Base-by-base conservation (phyloP, 2,329 filamentous ascomycete species). In the Fusarium nisikadoi region DNA sequence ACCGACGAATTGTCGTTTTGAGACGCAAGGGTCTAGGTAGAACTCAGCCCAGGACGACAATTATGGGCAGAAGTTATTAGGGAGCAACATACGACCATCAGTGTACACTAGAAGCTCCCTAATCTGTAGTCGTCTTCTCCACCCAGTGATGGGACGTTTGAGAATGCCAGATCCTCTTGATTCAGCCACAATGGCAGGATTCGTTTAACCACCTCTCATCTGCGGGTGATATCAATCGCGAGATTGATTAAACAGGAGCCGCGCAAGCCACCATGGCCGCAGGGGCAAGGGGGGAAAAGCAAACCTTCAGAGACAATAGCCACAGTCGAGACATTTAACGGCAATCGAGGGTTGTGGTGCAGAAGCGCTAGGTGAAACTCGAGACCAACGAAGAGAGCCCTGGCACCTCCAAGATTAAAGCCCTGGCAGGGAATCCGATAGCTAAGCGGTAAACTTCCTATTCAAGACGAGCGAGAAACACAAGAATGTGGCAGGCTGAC, bases 161-260 rank as follows among this genome's bases (percentile, higher is more conserved):
- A 33, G 49, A 49, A 52, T 64, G 50, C 45, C 58, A 59, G 61
- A 55, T 58, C 56, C 62, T 55, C 45, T 55, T 43, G 35, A 54
- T 54, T 46, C 49, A 59, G 47, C 69, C 65, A 62, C 36, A 31
- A 53, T 56, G 53, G 53, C 60, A 66, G 27, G 54, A 43, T 39
- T 55, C 52, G 47, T 58, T 66, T 62, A 72, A 70, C 58, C 60
- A 56, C 70, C 60, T 66, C 60, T 72, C 65, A 65, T 58, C 60
- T 72, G 60, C 57, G 33, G 56, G 58, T 65, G 36, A 68, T 62
- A 55, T 72, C 33, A 58, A 59, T 59, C 46, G 56, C 27, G 57
- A 72, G 29, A 56, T 69, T 31, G 56, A 60, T 56, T 70, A 55
- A 71, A 68, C 49, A 45, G 58, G 31, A 50, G 45, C 49, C 27